Evolutionary conservation across 306 rosid species (phyloP).

Genomic region (Malus orientalis): DNA sequence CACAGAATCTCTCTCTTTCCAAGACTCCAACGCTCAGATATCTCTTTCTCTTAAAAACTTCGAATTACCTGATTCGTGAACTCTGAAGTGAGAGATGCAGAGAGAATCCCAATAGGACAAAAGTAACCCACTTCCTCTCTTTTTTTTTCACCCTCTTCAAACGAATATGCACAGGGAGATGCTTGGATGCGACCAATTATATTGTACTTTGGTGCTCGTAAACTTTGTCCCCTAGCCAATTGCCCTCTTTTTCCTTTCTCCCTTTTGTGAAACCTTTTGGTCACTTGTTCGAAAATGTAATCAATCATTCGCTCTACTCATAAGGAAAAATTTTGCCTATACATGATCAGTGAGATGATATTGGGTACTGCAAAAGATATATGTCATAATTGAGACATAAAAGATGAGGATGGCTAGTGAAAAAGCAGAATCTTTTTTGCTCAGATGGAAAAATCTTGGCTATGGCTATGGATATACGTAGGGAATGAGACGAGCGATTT

Average conservation of each 20-base stretch:
- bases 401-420: background rate
- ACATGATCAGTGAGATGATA: too few relatives aligned
- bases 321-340: background rate
- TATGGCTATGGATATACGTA: background rate
- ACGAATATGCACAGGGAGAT: background rate
- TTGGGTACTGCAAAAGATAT: background rate
- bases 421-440: background rate
- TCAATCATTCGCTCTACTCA: background rate
- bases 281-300: background rate
- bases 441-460: background rate
- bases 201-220: background rate
- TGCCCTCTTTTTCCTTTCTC: background rate
- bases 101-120: background rate
- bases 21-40: too few relatives aligned
- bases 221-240: background rate
- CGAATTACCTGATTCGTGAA: too few relatives aligned
- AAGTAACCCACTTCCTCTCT: background rate
- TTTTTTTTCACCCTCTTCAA: background rate
- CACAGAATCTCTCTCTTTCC: too few relatives aligned
- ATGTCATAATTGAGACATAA: too few relatives aligned
- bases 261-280: background rate
- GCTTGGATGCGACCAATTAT: background rate
- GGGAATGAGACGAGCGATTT: background rate
- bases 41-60: too few relatives aligned
- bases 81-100: too few relatives aligned